Evolutionary conservation across 2,329 filamentous ascomycete species (phyloP), one percentile per base, ranked within the genome.

Genomic region (Trichoderma koningii): DNA sequence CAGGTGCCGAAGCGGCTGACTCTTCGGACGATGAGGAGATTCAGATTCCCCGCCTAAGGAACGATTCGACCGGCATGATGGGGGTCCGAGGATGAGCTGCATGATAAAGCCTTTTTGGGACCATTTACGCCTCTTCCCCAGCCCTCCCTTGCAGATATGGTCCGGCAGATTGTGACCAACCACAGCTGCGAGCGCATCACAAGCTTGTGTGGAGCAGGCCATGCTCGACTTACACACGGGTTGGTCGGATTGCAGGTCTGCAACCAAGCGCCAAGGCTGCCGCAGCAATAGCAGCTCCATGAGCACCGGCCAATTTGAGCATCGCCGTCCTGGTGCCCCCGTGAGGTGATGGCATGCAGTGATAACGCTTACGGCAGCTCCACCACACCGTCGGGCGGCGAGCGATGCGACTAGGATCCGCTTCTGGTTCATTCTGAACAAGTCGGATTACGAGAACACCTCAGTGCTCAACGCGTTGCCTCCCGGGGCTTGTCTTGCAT

Each of bases 11-110:
- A 26, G 78, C 75, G 38, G 76, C 76, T n/a, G 82, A 83, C 63
- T 85, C 83, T 19, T 85, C 85, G 51, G 85, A 85, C 17, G 85
- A 87, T 34, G 82, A 81, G 38, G 84, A 87, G 71, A 87, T 87
- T 63, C 75, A 80, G 57, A 75, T 86, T 7, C 83, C 82, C 0
- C 68, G 69, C 60, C 73, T 69, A 48, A 73, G 67, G 63, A 72
- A 70, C 47, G 72, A 73, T 61, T 71, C 73, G 21, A 68, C 73
- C 1, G 68, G 73, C 34, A 71, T 72, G 48, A 73, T 76, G 73
- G 74, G 69, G 30, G 70, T 66, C n/a, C 42, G 65, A 3, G 65
- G 65, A 3, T 66, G 65, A 66, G 47, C 15, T 21, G 30, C 28
- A n/a, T 15, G 5, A 30, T 1, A 12, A 38, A 38, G 34, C 34